These are phyloP conservation scores for Lipomyces lipofer DNA, from an alignment of 805 yeast species.

Conservation along the genomic window DNA sequence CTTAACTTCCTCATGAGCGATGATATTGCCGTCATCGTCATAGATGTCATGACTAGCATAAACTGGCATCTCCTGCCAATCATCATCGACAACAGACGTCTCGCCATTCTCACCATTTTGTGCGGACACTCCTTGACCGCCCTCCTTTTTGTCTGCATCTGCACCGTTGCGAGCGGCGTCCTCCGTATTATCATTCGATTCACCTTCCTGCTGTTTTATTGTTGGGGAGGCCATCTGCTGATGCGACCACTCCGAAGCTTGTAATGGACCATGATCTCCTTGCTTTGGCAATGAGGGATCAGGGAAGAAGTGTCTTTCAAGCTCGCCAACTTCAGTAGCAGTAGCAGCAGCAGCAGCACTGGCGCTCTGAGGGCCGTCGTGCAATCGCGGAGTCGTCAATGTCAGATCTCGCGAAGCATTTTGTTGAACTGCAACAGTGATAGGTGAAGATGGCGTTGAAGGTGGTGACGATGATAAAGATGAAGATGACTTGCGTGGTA, in stretches of 20 bases:
- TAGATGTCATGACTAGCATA: constrained; percentile 75
- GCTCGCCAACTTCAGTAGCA: constrained; percentile 7
- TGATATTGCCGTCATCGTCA: constrained; percentile 61
- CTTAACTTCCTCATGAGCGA: constrained; percentile 35
- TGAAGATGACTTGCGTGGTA: too few relatives aligned
- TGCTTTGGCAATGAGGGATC: constrained; percentile 6
- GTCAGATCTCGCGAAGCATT: neutral
- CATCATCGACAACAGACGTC: constrained; percentile 39
- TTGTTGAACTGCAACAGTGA: neutral
- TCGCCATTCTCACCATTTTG: constrained; percentile 3
- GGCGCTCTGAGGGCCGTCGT: neutral
- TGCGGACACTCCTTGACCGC: neutral
- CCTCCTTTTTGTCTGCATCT: neutral
- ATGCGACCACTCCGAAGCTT: constrained; percentile 27
- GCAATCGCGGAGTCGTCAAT: neutral
- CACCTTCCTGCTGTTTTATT: constrained; percentile 1
- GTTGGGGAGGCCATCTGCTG: constrained; percentile 24
- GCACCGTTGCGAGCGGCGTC: neutral
- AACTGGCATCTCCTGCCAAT: constrained; percentile 87
- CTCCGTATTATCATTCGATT: neutral
- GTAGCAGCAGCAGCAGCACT: neutral
- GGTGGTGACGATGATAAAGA: too few relatives aligned
- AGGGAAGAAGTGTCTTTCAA: constrained; percentile 27
- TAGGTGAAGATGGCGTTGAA: too few relatives aligned
- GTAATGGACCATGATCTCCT: neutral